Conservation (phyloP, 2,329 filamentous ascomycete genomes). For the Neopestalotiopsis sp. region DNA sequence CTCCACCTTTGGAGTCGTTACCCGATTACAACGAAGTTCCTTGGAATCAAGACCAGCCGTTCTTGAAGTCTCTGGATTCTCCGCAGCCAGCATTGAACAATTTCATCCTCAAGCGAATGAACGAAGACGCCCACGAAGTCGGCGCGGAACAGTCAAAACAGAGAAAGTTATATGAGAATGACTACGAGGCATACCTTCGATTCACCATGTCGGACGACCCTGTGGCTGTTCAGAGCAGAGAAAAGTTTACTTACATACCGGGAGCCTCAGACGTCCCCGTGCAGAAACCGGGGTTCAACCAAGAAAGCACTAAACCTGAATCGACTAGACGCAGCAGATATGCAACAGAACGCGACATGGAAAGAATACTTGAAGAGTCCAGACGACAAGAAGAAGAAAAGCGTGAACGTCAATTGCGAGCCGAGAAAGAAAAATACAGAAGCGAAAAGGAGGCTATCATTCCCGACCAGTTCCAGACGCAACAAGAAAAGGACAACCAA, state of each 20-base stretch:
- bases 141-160: constrained; percentile 44
- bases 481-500: constrained; percentile 62
- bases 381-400: constrained; percentile 73
- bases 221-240: constrained; percentile 58
- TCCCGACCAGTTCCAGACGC: constrained; percentile 71
- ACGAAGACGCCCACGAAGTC: constrained; percentile 45
- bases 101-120: constrained; percentile 53
- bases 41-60: constrained; percentile 55
- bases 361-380: constrained; percentile 75
- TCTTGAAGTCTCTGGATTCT: constrained; percentile 47
- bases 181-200: constrained; percentile 58
- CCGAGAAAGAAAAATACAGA: constrained; percentile 72
- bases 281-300: constrained; percentile 43
- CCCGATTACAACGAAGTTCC: constrained; percentile 52
- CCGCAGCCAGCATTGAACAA: constrained; percentile 45
- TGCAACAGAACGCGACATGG: constrained; percentile 75
- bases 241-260: constrained; percentile 53
- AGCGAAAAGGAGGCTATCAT: constrained; percentile 77
- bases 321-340: constrained; percentile 59
- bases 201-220: constrained; percentile 64
- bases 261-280: constrained; percentile 41
- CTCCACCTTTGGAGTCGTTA: constrained; percentile 60
- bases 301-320: constrained; percentile 61
- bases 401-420: constrained; percentile 68
- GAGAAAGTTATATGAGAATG: constrained; percentile 49